Conservation (phyloP, 1,284 basidiomycete species). For the Amylostereum areolatum region DNA sequence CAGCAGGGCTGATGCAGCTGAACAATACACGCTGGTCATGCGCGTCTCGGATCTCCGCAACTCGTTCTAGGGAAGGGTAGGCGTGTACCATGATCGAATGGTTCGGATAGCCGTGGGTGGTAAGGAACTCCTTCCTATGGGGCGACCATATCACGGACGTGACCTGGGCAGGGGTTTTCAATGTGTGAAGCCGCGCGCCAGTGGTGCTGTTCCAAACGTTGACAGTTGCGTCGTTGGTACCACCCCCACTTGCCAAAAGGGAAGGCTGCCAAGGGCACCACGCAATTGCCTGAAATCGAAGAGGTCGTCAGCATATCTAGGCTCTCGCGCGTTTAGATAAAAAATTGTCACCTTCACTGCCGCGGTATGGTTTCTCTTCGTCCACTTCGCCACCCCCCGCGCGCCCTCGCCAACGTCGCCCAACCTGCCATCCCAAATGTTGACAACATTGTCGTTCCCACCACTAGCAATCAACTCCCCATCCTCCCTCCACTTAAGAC, state of each 20-base stretch:
- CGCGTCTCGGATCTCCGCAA: slow-evolving; percentile 87
- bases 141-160: slow-evolving; percentile 89
- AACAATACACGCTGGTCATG: slow-evolving; percentile 88
- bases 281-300: slow-evolving; percentile 65
- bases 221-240: slow-evolving; percentile 90
- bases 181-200: slow-evolving; percentile 79
- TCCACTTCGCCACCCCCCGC: slow-evolving; percentile 77
- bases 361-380: slow-evolving; percentile 90
- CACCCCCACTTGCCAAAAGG: slow-evolving; percentile 90
- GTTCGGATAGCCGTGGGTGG: slow-evolving; percentile 87
- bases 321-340: background rate
- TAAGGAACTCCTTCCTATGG: slow-evolving; percentile 86
- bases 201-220: slow-evolving; percentile 93
- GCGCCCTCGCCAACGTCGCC: slow-evolving; percentile 58
- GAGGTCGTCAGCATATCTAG: background rate
- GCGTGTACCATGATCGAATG: slow-evolving; percentile 45
- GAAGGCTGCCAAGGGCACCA: slow-evolving; percentile 98
- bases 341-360: slow-evolving; percentile 73
- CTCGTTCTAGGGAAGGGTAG: slow-evolving; percentile 55
- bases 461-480: slow-evolving; percentile 90
- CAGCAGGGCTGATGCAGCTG: slow-evolving; percentile 80
- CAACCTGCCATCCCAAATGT: slow-evolving; percentile 88
- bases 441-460: slow-evolving; percentile 95
- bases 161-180: slow-evolving; percentile 85
- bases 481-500: slow-evolving; percentile 75